phyloP scores from a whole-genome alignment of 2,329 filamentous ascomycete species.

The Penicillium sp. region DNA sequence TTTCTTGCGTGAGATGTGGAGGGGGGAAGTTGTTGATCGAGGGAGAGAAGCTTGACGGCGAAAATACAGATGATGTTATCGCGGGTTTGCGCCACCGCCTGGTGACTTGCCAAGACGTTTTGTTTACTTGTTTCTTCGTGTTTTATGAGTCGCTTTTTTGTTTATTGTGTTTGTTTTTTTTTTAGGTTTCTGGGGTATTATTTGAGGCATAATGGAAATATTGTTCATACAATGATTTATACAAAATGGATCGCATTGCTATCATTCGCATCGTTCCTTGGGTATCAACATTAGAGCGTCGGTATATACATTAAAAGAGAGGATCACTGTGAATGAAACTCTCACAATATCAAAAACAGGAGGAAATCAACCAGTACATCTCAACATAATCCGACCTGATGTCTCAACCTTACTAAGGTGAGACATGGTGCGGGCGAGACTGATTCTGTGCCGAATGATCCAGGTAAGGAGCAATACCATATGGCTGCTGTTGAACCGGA shows the following conservation, averaged over 20 bases:
- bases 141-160: background rate
- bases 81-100: conserved; percentile 19
- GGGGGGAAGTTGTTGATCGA: background rate
- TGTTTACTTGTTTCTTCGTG: background rate
- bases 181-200: background rate
- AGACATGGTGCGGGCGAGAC: background rate
- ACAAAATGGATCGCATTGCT: background rate
- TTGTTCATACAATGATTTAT: too few relatives aligned
- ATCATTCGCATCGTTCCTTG: background rate
- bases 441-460: background rate
- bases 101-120: conserved; percentile 15
- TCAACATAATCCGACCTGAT: background rate
- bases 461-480: background rate
- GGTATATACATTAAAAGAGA: background rate
- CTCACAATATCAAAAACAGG: background rate
- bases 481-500: background rate
- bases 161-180: background rate
- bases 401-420: background rate
- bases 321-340: background rate
- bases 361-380: background rate
- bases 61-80: conserved; percentile 16
- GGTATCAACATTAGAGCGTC: background rate
- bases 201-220: background rate
- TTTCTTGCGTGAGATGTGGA: background rate
- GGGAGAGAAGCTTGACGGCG: background rate